Conservation (phyloP, 2,329 filamentous ascomycete genomes). For the Penicillium sclerotiorum region DNA sequence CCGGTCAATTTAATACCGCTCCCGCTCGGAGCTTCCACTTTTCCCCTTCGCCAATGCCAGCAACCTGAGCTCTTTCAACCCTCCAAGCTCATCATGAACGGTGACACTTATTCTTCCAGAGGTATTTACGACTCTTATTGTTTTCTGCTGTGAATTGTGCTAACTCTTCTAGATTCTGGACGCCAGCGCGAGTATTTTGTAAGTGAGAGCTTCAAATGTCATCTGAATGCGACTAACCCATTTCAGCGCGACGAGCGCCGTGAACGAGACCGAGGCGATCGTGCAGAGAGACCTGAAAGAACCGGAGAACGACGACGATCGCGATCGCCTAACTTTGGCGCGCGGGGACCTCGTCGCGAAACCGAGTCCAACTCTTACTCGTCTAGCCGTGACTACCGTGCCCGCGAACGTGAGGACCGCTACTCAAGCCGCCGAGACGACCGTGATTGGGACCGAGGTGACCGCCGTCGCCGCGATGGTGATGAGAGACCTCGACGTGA, state of each 20-base stretch:
- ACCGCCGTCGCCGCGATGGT: constrained; percentile 58
- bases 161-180: constrained; percentile 50
- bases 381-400: constrained; percentile 87
- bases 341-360: constrained; percentile 69
- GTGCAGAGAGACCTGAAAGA: constrained; percentile 24
- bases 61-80: constrained; percentile 20
- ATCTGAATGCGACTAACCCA: constrained; percentile 22
- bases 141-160: constrained; percentile 19
- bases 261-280: constrained; percentile 42
- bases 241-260: constrained; percentile 51
- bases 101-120: constrained; percentile 78
- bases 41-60: constrained; percentile 29
- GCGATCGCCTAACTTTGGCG: constrained; percentile 77
- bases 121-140: constrained; percentile 54
- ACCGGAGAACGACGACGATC: constrained; percentile 76
- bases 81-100: constrained; percentile 68
- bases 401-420: constrained; percentile 89
- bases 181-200: constrained; percentile 59
- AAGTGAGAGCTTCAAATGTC: constrained; percentile 30
- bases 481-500: constrained; percentile 64
- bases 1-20: constrained; percentile 25
- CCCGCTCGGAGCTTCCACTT: constrained; percentile 33
- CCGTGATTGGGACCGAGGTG: constrained; percentile 65
- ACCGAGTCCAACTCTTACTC: constrained; percentile 84
- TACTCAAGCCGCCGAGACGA: constrained; percentile 75